Evolutionary conservation across 176 grass and related monocot genomes (phyloP), one percentile per base, ranked within the genome.

Genomic region (Lolium perenne): DNA sequence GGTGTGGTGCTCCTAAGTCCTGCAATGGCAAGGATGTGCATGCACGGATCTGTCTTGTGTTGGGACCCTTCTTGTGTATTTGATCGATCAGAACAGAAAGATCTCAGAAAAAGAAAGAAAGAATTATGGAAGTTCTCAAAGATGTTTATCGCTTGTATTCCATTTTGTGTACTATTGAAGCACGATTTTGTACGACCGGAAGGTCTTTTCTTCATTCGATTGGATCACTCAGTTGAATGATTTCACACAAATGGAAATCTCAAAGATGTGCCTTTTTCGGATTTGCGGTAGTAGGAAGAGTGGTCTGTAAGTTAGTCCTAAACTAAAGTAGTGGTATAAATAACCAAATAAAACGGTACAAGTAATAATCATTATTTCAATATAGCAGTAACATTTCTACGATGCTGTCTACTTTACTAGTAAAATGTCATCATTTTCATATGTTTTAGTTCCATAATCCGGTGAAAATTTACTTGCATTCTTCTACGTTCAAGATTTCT

Each of bases 1-100:
- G 0, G 35, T 82, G 76, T 67, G 74, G 48, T 66, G 20, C 75
- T 87, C 89, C 84, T 87, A 87, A 87, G 89, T 76, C 89, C 74
- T 80, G 65, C 40, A 69, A 68, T 83, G 85, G 80, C 80, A 87
- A 91, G 85, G 85, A 90, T 90, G 84, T 73, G 21, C 4, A 18
- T 7, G 26, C 25, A 47, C 47, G 4, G 20, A 78, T 85, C 17
- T 87, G 48, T 23, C 79, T 5, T 76, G 5, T 72, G 62, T 72
- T 78, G 25, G 16, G 60, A 23, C 29, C 6, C 53, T 64, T 66
- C 5, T 48, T 80, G 74, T 49, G 10, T 66, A 13, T 74, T 79
- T 73, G 22, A 4, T 79, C 9, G 59, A 38, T 54, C 20, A 43
- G 60, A 82, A 83, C 56, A n/a, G 17, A 13, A 74, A 48, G 67